phyloP scores from a whole-genome alignment of 2,329 filamentous ascomycete genomes.

The Akanthomyces dipterigenus region DNA sequence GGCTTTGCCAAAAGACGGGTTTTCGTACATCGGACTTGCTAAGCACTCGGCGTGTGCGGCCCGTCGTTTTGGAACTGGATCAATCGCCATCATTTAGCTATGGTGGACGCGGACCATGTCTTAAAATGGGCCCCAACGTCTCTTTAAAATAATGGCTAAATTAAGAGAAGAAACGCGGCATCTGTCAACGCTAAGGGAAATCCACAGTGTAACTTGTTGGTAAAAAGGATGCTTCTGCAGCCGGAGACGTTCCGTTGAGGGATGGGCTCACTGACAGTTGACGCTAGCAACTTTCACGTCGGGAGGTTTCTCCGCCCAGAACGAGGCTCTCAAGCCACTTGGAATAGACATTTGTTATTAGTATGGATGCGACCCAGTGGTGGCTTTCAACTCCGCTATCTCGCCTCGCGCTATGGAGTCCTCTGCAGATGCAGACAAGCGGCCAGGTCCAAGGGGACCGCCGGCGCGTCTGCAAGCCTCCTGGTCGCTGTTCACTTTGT shows the following conservation, averaged over 20 bases:
- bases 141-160: neutral
- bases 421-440: neutral
- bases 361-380: neutral
- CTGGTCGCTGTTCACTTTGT: neutral
- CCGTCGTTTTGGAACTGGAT: constrained; percentile 1
- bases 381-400: neutral
- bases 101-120: neutral
- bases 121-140: neutral
- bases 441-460: neutral
- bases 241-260: neutral
- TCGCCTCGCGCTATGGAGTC: constrained; percentile 1
- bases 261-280: neutral
- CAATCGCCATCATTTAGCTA: neutral
- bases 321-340: neutral
- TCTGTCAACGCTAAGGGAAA: neutral
- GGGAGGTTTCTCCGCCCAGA: neutral
- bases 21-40: neutral
- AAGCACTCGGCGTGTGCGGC: neutral
- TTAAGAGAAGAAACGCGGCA: neutral
- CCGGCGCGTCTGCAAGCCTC: neutral
- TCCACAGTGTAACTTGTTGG: neutral
- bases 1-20: neutral
- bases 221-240: neutral
- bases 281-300: neutral
- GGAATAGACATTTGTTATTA: neutral